These are phyloP conservation scores for Phaeosphaeria sp. DNA, from an alignment of 2,329 filamentous ascomycete species.

Conservation along the genomic window DNA sequence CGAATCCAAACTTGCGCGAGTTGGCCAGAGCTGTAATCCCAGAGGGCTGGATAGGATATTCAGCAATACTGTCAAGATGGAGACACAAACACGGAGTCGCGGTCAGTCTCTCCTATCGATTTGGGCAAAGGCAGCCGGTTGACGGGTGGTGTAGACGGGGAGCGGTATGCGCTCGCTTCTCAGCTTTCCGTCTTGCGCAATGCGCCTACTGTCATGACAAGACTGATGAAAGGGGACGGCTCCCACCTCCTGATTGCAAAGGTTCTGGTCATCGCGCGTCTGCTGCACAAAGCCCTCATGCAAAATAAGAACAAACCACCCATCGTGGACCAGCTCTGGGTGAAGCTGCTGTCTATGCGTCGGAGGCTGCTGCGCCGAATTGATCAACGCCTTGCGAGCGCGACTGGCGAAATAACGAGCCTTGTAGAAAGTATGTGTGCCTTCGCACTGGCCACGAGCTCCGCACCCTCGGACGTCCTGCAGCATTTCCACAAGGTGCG, in stretches of 20 bases:
- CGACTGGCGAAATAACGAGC: constrained; percentile 46
- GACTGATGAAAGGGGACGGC: constrained; percentile 58
- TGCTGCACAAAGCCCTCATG: constrained; percentile 76
- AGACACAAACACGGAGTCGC: constrained; percentile 47
- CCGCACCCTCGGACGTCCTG: constrained; percentile 78
- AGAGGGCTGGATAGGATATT: constrained; percentile 70
- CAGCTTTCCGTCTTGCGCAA: constrained; percentile 65
- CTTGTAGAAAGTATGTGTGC: constrained; percentile 79
- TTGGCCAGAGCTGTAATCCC: constrained; percentile 80
- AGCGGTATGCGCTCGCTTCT: constrained; percentile 58
- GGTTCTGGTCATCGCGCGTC: constrained; percentile 72
- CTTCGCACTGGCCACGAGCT: constrained; percentile 81
- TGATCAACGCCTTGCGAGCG: constrained; percentile 58
- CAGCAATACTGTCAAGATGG: constrained; percentile 63
- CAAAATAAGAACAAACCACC: constrained; percentile 56
- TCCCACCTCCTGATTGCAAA: constrained; percentile 67
- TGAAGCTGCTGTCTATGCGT: constrained; percentile 67
- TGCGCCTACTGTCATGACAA: constrained; percentile 60
- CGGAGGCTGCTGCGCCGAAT: constrained; percentile 70
- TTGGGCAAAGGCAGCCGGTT: constrained; percentile 14
- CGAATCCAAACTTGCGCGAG: constrained; percentile 72
- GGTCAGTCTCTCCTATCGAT: constrained; percentile 38
- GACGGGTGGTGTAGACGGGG: constrained; percentile 45
- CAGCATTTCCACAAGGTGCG: constrained; percentile 79
- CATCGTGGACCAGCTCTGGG: constrained; percentile 68